Evolutionary conservation across 2,329 filamentous ascomycete genomes (phyloP), one percentile per base, ranked within the genome.

Genomic region (Fusarium domesticum): DNA sequence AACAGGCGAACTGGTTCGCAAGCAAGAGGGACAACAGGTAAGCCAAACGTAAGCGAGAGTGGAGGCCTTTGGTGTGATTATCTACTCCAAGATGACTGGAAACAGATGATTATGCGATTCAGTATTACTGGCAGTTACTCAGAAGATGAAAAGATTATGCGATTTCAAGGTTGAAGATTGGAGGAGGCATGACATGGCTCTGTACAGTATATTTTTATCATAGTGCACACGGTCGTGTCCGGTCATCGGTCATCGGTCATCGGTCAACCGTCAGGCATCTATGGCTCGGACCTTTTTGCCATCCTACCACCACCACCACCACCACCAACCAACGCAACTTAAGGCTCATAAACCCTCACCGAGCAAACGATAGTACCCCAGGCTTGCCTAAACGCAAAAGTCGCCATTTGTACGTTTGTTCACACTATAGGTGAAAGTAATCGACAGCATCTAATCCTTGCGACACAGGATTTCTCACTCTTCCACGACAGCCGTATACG

Each of bases 401-500:
- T n/a, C n/a, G n/a, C n/a, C n/a, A n/a, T n/a, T 12, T 12, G 23
- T 28, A 28, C 10, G 4, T 8, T 4, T 8, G 14, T 5, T 12
- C 23, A 8, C 23, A 28, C 7, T 28, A 28, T 28, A 8, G 8
- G 8, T 12, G 23, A 28, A 4, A 11, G 10, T 28, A 28, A 4
- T 12, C 23, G 23, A 12, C 23, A 10, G 14, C 28, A 37, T 39
- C 37, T 37, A 34, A 45, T 35, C 45, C 37, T 47, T 42, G 43
- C 37, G 25, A 35, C 32, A 42, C 39, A 41, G 39, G 37, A 39
- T 32, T 33, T 20, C 46, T 44, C 43, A 37, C 50, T 42, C 43
- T 30, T 11, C 38, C 37, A 33, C 38, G 48, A 39, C 38, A 48
- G 38, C 48, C 48, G 46, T 34, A 20, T 11, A 35, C 36, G 30